Conservation (phyloP, 2,329 filamentous ascomycete species). For the Calonectria pteridis region DNA sequence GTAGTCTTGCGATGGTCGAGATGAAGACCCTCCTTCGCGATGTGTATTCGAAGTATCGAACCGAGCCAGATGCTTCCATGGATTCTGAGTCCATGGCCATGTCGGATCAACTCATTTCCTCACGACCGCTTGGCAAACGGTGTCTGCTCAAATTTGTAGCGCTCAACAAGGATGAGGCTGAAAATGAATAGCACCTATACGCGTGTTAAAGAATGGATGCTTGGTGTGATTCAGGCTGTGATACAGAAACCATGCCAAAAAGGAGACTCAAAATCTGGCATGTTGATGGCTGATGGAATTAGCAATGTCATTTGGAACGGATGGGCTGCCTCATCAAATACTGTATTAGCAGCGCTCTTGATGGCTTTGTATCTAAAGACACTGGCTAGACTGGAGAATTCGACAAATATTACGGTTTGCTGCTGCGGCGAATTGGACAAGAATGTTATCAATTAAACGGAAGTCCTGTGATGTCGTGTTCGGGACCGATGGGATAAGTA, state of each 20-base stretch:
- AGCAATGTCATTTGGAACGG: background rate
- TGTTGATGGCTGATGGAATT: background rate
- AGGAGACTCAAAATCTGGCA: background rate
- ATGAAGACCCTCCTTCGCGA: slow-evolving; percentile 76
- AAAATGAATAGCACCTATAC: background rate
- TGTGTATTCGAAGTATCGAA: slow-evolving; percentile 71
- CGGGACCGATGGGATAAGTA: background rate
- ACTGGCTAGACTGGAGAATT: background rate
- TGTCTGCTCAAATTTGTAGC: slow-evolving; percentile 67
- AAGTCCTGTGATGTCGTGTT: background rate
- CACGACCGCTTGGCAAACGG: slow-evolving; percentile 69
- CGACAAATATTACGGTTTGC: background rate
- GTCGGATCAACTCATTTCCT: slow-evolving; percentile 76
- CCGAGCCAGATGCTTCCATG: slow-evolving; percentile 66
- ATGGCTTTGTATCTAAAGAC: background rate
- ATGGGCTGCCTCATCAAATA: background rate
- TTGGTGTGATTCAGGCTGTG: background rate
- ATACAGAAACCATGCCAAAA: too few relatives aligned
- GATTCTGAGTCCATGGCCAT: slow-evolving; percentile 70
- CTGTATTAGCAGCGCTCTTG: background rate
- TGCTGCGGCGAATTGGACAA: background rate
- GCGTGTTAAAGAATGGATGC: background rate
- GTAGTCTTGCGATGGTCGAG: slow-evolving; percentile 70
- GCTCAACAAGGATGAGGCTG: slow-evolving; percentile 28
- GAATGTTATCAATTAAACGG: background rate